phyloP scores from a whole-genome alignment of 805 yeast genomes.

The Pichia paraexigua region DNA sequence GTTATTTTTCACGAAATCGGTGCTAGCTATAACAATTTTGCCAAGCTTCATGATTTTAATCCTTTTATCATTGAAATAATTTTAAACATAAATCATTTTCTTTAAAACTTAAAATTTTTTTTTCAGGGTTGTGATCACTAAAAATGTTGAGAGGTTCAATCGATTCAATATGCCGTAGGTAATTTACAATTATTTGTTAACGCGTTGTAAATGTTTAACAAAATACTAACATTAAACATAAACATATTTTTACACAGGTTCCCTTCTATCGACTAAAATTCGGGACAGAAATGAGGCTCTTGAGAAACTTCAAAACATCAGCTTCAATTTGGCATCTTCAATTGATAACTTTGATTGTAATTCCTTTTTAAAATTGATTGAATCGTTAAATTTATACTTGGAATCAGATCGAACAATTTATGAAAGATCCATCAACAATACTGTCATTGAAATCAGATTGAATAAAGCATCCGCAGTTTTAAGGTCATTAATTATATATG shows the following conservation, averaged over 20 bases:
- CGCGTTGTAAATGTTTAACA: neutral
- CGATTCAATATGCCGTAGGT: constrained; percentile 10
- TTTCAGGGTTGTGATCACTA: too few relatives aligned
- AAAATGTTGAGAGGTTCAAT: constrained; percentile 5
- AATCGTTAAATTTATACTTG: constrained; percentile 16
- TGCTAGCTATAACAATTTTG: neutral
- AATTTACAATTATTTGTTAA: neutral
- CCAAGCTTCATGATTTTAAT: neutral
- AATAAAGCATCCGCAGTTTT: constrained; percentile 18
- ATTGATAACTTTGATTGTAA: constrained; percentile 14
- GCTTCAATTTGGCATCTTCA: constrained; percentile 17
- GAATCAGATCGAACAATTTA: constrained; percentile 17
- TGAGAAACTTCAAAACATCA: constrained; percentile 28
- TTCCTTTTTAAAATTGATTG: constrained; percentile 11
- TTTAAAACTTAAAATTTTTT: neutral
- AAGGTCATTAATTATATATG: constrained; percentile 11
- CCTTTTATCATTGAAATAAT: neutral
- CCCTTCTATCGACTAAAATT: constrained; percentile 41
- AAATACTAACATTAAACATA: constrained; percentile 1
- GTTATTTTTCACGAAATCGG: neutral
- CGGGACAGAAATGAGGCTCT: constrained; percentile 50
- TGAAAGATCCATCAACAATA: constrained; percentile 16
- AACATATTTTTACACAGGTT: constrained; percentile 9
- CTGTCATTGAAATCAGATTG: constrained; percentile 20
- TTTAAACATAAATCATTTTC: neutral